Percentiles rank a stretch among this genome's conserved stretches.
Evolutionary conservation across 1,284 basidiomycete genomes (phyloP).

Genomic region (Apiotrichum akiyoshidainum): DNA sequence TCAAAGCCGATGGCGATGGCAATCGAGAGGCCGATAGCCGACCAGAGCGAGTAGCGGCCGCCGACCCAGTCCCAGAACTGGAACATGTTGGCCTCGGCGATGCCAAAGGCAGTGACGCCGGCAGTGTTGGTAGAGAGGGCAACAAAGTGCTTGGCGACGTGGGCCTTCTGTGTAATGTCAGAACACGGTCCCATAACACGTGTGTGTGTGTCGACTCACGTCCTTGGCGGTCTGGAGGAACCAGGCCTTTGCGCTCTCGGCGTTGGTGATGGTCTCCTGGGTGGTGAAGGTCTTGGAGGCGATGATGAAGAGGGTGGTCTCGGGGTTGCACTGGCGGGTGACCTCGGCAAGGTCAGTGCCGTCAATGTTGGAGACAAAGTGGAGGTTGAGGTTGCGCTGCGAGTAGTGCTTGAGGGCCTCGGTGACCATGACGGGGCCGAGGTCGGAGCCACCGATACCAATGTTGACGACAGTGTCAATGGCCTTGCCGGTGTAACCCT

Average conservation of each 20-base stretch:
- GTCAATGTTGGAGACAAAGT: constrained; percentile 98
- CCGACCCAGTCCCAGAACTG: constrained; percentile 99
- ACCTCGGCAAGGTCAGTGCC: constrained; percentile 95
- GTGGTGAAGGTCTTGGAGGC: constrained; percentile 99
- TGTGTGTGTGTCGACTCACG: constrained; percentile 32
- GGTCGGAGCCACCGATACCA: constrained; percentile 95
- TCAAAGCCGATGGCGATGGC: constrained; percentile 89
- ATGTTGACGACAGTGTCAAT: constrained; percentile 98
- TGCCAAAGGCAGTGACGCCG: constrained; percentile 93
- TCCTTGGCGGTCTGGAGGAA: constrained; percentile 82
- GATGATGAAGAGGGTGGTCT: constrained; percentile 94
- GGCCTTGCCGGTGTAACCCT: constrained; percentile 92
- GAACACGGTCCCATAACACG: not conserved
- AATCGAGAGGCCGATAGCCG: constrained; percentile 93
- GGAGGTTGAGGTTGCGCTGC: constrained; percentile 78
- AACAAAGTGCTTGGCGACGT: constrained; percentile 98
- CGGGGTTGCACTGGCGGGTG: constrained; percentile 75
- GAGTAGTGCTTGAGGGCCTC: constrained; percentile 93
- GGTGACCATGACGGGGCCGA: constrained; percentile 98
- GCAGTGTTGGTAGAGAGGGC: constrained; percentile 94
- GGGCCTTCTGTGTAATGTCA: constrained; percentile 58
- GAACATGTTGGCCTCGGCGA: constrained; percentile 93
- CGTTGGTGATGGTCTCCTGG: constrained; percentile 99
- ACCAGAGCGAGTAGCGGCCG: constrained; percentile 97
- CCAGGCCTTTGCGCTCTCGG: constrained; percentile 89